phyloP scores from a whole-genome alignment of 106 monocot species.

The Amphibolis antarctica region DNA sequence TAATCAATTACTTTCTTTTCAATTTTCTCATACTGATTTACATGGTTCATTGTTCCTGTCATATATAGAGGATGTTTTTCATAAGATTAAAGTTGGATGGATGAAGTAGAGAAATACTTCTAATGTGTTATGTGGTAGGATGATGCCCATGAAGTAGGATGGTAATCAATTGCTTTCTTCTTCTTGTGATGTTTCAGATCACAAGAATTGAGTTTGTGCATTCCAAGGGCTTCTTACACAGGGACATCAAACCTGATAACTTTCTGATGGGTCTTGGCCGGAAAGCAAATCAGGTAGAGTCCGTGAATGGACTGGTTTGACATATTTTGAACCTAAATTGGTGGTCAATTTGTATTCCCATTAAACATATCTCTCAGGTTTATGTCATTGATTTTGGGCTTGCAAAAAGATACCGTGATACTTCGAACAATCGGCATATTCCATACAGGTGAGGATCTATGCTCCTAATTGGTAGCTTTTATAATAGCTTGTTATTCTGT shows the following conservation, averaged over 20 bases:
- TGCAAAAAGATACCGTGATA: conserved; percentile 81
- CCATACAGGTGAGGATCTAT: conserved; percentile 44
- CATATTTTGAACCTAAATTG: background rate
- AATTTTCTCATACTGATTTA: background rate
- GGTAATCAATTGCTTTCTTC: background rate
- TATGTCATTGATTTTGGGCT: conserved; percentile 93
- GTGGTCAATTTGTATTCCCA: conserved; percentile 24
- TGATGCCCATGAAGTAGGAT: no score
- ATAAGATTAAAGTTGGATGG: no score
- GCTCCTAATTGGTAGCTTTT: background rate
- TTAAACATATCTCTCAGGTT: conserved; percentile 28
- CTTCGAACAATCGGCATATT: conserved; percentile 53
- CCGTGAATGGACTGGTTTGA: background rate
- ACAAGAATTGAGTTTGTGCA: conserved; percentile 60
- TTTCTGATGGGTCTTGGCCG: conserved; percentile 93
- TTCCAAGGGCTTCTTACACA: background rate
- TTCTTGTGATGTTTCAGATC: conserved; percentile 35
- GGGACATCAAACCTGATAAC: conserved; percentile 99
- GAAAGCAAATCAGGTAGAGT: background rate
- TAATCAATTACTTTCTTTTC: conserved; percentile 12
- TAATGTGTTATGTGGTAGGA: no score
- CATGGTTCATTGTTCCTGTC: no score
- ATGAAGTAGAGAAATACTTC: no score
- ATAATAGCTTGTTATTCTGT: no score
- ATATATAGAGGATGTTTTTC: no score